Percentiles rank a stretch among this genome's conserved stretches.
These are phyloP conservation scores for Clitopilus hobsonii DNA, from an alignment of 768 basidiomycete species.

Conservation along the genomic window DNA sequence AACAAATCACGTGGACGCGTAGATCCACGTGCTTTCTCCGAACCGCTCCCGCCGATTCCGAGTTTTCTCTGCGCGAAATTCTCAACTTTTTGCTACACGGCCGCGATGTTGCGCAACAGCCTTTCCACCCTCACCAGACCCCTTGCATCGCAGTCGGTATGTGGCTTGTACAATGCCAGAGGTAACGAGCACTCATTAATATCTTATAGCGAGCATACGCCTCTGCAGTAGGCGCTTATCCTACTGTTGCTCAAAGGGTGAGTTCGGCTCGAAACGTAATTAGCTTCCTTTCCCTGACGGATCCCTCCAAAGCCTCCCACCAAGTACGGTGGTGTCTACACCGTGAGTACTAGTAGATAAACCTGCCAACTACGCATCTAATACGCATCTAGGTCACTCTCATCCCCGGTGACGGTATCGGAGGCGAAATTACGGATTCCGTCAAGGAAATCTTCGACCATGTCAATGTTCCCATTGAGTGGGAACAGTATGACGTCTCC, in stretches of 20 bases:
- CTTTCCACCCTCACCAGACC: slow-evolving; percentile 55
- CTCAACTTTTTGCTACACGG: slow-evolving; percentile 20
- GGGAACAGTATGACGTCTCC: slow-evolving; percentile 97
- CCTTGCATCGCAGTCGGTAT: slow-evolving; percentile 44
- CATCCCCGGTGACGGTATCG: slow-evolving; percentile 97
- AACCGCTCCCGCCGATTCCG: neutral
- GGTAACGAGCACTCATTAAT: neutral
- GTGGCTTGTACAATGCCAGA: slow-evolving; percentile 15
- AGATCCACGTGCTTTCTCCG: neutral
- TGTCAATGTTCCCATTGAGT: slow-evolving; percentile 97
- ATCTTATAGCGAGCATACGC: slow-evolving; percentile 50
- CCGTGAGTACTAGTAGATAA: slow-evolving; percentile 36
- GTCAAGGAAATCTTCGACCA: slow-evolving; percentile 99
- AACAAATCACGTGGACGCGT: slow-evolving; percentile 11
- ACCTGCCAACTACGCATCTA: slow-evolving; percentile 15
- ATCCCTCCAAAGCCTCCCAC: slow-evolving; percentile 54
- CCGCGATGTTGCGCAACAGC: slow-evolving; percentile 64
- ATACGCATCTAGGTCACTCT: slow-evolving; percentile 71
- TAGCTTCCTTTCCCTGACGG: slow-evolving; percentile 2
- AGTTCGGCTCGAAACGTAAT: slow-evolving; percentile 19
- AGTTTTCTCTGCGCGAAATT: slow-evolving; percentile 20
- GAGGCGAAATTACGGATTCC: slow-evolving; percentile 94
- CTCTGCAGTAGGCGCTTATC: slow-evolving; percentile 76
- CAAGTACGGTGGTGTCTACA: slow-evolving; percentile 92
- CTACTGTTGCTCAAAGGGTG: slow-evolving; percentile 69